Evolutionary conservation across 1,284 basidiomycete genomes (phyloP).

Genomic region (Puccinia triticina): DNA sequence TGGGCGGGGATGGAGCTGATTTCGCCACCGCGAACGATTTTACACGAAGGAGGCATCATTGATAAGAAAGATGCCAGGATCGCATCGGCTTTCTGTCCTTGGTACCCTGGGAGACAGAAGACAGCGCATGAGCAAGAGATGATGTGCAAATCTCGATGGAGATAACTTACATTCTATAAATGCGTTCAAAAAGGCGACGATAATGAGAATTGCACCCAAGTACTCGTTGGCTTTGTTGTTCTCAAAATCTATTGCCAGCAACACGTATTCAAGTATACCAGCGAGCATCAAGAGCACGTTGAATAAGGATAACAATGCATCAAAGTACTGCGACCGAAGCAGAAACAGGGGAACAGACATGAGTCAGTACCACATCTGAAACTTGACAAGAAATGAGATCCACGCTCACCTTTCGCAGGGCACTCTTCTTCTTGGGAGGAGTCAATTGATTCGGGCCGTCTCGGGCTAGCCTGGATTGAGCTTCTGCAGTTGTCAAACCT

Average conservation of each 20-base stretch:
- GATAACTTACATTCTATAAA: conserved; percentile 66
- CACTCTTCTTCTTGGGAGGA: conserved; percentile 71
- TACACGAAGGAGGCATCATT: conserved; percentile 71
- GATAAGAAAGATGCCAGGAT: conserved; percentile 72
- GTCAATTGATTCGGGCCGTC: conserved; percentile 70
- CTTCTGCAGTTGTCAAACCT: conserved; percentile 67
- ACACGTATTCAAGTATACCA: conserved; percentile 67
- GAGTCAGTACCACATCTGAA: no score
- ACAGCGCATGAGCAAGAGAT: conserved; percentile 59
- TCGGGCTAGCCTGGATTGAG: conserved; percentile 65
- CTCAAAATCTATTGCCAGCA: conserved; percentile 69
- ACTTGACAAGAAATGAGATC: not conserved
- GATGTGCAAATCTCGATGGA: not conserved
- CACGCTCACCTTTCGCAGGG: conserved; percentile 66
- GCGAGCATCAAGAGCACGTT: conserved; percentile 66
- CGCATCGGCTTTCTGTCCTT: conserved; percentile 64
- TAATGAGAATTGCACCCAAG: conserved; percentile 70
- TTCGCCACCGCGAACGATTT: conserved; percentile 68
- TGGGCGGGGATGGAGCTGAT: conserved; percentile 68
- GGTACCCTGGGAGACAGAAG: conserved; percentile 46
- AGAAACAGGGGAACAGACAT: not conserved
- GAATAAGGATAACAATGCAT: conserved; percentile 70
- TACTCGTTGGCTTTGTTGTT: conserved; percentile 70
- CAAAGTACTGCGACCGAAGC: conserved; percentile 63
- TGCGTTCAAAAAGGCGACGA: conserved; percentile 72